phyloP scores from a whole-genome alignment of 768 basidiomycete genomes.

The Bullera alba region DNA sequence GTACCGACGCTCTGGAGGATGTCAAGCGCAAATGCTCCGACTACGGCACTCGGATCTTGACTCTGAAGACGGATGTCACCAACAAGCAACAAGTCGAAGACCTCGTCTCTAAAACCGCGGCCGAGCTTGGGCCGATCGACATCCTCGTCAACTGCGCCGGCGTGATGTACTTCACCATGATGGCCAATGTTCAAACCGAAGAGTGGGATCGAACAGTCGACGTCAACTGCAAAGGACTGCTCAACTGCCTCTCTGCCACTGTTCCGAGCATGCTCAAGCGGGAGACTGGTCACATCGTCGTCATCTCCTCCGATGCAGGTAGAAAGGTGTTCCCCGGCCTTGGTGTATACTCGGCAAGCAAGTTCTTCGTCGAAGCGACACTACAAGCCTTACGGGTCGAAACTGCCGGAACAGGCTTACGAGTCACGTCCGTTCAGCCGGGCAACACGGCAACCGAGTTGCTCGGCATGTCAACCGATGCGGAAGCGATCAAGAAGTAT shows the following conservation, averaged over 20 bases:
- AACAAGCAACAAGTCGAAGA: constrained; percentile 51
- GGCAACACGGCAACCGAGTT: constrained; percentile 15
- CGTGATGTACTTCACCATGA: constrained; percentile 53
- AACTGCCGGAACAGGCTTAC: constrained; percentile 10
- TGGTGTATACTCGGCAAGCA: no score
- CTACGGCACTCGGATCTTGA: constrained; percentile 50
- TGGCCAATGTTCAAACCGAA: constrained; percentile 55
- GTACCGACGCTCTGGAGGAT: constrained; percentile 50
- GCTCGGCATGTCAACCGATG: constrained; percentile 14
- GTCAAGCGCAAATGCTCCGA: constrained; percentile 48
- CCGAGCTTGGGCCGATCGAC: constrained; percentile 54
- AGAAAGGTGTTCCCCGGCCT: no score
- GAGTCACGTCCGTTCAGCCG: constrained; percentile 15
- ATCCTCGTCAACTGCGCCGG: constrained; percentile 59
- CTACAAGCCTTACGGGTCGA: constrained; percentile 13
- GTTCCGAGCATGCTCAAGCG: constrained; percentile 10
- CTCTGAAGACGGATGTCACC: constrained; percentile 54
- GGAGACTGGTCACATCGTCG: constrained; percentile 12
- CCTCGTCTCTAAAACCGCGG: constrained; percentile 53
- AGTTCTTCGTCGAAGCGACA: constrained; percentile 16
- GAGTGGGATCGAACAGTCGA: constrained; percentile 54
- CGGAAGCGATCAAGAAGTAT: constrained; percentile 11
- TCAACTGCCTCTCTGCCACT: constrained; percentile 33
- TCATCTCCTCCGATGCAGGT: no score
- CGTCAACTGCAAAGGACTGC: constrained; percentile 57